Evolutionary conservation across 345 rosid genomes (phyloP).

Genomic region (Acer negundo): DNA sequence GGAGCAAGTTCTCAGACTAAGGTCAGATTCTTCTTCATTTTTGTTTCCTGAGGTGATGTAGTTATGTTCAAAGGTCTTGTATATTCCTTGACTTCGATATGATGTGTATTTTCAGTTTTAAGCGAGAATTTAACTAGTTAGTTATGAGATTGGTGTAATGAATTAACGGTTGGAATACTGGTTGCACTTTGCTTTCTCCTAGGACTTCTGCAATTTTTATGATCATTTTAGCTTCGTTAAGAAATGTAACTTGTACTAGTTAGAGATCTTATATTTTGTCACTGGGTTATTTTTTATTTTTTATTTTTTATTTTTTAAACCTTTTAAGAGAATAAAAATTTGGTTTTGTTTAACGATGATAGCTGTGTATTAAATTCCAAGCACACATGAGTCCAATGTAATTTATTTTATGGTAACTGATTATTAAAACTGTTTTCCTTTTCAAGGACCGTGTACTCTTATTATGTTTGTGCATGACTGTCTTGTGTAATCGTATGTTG

Average conservation of each 20-base stretch:
- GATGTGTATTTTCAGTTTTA: conserved; percentile 2
- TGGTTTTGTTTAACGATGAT: background rate
- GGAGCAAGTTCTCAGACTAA: conserved; percentile 51
- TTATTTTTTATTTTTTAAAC: background rate
- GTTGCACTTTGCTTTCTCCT: background rate
- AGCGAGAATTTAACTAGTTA: background rate
- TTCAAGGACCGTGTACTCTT: background rate
- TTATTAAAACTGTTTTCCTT: background rate
- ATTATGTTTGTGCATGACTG: background rate
- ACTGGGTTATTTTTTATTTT: background rate
- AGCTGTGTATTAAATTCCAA: background rate
- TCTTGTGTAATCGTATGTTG: background rate
- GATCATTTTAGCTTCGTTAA: background rate
- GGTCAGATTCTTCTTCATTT: conserved; percentile 39
- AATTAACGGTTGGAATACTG: background rate
- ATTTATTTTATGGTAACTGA: background rate
- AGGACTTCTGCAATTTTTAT: background rate
- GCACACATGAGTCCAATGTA: background rate
- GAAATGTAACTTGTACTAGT: background rate
- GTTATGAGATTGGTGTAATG: background rate
- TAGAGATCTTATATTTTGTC: background rate
- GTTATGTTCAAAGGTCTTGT: background rate
- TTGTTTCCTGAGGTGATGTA: background rate
- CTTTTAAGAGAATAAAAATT: background rate
- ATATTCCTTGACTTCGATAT: background rate